phyloP scores from a whole-genome alignment of 306 rosid genomes.

The Lotus japonicus region DNA sequence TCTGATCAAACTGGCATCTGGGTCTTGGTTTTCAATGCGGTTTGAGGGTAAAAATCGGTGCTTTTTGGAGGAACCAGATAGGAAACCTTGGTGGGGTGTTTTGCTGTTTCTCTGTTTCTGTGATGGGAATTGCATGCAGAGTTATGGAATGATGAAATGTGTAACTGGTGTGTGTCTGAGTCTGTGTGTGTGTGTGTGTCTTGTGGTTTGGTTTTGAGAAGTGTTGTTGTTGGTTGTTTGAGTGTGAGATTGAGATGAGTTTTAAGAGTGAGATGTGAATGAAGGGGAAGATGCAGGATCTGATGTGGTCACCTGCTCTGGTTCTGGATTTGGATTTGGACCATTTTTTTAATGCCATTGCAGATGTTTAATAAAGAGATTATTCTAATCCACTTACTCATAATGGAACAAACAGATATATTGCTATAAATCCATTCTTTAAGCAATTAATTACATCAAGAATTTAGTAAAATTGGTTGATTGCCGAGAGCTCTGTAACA shows the following conservation, averaged over 20 bases:
- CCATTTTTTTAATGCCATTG: neutral
- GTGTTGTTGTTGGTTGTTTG: neutral
- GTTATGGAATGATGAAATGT: neutral
- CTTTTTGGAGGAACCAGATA: neutral
- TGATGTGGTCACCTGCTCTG: neutral
- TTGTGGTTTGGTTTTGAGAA: neutral
- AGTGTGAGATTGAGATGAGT: neutral
- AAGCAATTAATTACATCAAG: no score
- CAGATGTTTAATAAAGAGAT: no score
- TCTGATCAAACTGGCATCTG: conserved; percentile 48
- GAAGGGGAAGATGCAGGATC: neutral
- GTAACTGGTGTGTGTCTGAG: neutral
- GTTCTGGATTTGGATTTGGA: neutral
- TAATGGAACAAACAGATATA: no score
- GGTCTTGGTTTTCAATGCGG: neutral
- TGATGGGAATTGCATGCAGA: neutral
- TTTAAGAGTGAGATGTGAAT: neutral
- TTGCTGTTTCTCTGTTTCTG: neutral
- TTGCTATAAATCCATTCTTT: no score
- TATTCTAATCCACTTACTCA: neutral
- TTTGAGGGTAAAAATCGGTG: neutral
- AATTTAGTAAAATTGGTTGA: no score
- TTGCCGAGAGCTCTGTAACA: no score
- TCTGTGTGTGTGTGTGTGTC: neutral
- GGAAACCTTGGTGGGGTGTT: neutral